Conservation (phyloP, 148 eudicot genomes). For the Rhododendron ferrugineum region DNA sequence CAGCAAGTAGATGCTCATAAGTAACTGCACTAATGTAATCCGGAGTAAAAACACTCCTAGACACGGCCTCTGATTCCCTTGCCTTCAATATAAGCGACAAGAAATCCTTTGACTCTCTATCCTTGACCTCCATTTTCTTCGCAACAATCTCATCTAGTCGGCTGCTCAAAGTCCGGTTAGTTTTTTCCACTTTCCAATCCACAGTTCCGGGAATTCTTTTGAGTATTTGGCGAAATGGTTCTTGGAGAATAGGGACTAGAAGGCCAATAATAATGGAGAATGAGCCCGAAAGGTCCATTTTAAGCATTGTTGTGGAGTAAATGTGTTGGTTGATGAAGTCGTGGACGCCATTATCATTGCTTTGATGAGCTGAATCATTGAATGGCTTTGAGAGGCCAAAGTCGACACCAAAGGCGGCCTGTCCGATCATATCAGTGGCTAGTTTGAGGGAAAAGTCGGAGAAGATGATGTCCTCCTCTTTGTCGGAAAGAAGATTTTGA, state of each 20-base stretch:
- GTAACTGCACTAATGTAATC: slow-evolving; percentile 82
- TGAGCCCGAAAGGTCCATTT: slow-evolving; percentile 92
- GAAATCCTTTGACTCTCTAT: slow-evolving; percentile 56
- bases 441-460: slow-evolving; percentile 67
- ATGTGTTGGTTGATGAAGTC: slow-evolving; percentile 79
- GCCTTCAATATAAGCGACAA: slow-evolving; percentile 68
- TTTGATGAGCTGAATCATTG: slow-evolving; percentile 10
- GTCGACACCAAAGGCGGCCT: slow-evolving; percentile 82
- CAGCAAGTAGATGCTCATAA: slow-evolving; percentile 66
- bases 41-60: slow-evolving; percentile 47
- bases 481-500: slow-evolving; percentile 28
- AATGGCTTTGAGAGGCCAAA: slow-evolving; percentile 66
- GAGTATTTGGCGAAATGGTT: slow-evolving; percentile 66
- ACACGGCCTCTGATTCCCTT: slow-evolving; percentile 43
- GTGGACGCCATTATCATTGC: slow-evolving; percentile 19
- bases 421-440: slow-evolving; percentile 82
- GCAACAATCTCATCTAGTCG: slow-evolving; percentile 60
- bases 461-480: slow-evolving; percentile 40
- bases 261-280: slow-evolving; percentile 75
- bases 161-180: slow-evolving; percentile 38
- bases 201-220: slow-evolving; percentile 72
- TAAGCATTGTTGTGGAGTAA: slow-evolving; percentile 75
- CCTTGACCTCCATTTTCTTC: slow-evolving; percentile 36
- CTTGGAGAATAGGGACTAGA: slow-evolving; percentile 70
- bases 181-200: slow-evolving; percentile 73